A percentile compares a stretch with the other conserved stretches of the same genome.
Evolutionary conservation across 805 yeast species (phyloP).

Genomic region (Saturnispora zaruensis): DNA sequence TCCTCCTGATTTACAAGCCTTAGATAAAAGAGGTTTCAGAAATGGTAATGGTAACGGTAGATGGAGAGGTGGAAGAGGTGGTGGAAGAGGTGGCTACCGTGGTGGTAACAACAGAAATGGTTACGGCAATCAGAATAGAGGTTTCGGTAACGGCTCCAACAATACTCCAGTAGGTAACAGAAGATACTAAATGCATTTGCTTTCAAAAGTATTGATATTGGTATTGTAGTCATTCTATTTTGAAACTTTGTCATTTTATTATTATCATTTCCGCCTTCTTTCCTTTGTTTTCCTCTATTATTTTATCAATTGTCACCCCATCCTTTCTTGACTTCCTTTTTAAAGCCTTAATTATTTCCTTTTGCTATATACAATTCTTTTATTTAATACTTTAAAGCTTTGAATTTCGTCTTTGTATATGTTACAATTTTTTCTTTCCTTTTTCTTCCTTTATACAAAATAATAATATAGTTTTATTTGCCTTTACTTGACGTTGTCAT

Average conservation of each 20-base stretch:
- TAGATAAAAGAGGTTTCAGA: slow-evolving; percentile 61
- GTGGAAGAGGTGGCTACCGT: slow-evolving; percentile 41
- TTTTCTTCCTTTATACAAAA: not conserved
- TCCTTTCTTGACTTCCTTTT: not conserved
- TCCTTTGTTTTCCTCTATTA: not conserved
- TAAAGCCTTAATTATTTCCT: not conserved
- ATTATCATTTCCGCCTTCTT: not conserved
- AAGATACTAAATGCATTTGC: slow-evolving; percentile 22
- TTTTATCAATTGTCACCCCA: not conserved
- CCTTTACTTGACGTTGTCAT: slow-evolving; percentile 2
- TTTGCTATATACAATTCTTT: slow-evolving; percentile 5
- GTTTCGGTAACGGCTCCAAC: slow-evolving; percentile 34
- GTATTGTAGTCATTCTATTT: not conserved
- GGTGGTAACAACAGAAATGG: slow-evolving; percentile 30
- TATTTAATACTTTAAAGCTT: not conserved
- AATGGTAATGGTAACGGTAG: slow-evolving; percentile 51
- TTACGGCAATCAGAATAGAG: slow-evolving; percentile 19
- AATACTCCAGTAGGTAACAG: slow-evolving; percentile 39
- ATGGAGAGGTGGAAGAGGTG: slow-evolving; percentile 39
- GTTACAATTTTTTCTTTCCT: not conserved
- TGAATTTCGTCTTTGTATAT: not conserved
- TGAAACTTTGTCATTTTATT: not conserved
- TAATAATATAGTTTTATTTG: not conserved
- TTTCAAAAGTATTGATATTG: not conserved
- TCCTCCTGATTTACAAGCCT: slow-evolving; percentile 70